A percentile compares a stretch with the other conserved stretches of the same genome.
Evolutionary conservation across 768 basidiomycete species (phyloP).

Genomic region (Tephrocybe sp.): DNA sequence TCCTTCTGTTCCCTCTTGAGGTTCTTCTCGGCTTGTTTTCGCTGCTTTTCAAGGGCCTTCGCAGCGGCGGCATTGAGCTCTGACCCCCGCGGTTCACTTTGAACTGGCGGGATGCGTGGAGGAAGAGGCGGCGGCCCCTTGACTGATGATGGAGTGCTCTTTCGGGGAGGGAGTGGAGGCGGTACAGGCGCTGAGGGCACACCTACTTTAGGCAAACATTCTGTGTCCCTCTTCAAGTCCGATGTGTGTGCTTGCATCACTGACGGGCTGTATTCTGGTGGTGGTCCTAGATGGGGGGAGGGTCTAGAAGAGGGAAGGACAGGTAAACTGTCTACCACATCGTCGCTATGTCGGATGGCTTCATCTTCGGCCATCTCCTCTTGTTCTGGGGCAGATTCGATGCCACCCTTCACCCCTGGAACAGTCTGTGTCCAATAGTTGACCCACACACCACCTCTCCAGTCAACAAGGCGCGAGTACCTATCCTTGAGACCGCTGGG

Average conservation of each 20-base stretch:
- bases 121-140: neutral
- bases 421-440: slow-evolving; percentile 61
- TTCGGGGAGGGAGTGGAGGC: neutral
- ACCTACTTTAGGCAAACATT: neutral
- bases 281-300: neutral
- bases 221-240: too few species aligned
- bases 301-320: neutral
- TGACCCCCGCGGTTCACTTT: slow-evolving; percentile 14
- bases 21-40: slow-evolving; percentile 19
- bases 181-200: neutral
- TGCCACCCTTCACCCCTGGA: slow-evolving; percentile 14
- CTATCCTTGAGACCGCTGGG: slow-evolving; percentile 47
- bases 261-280: neutral
- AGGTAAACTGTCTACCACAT: neutral
- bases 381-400: slow-evolving; percentile 5
- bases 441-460: slow-evolving; percentile 55
- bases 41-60: slow-evolving; percentile 21
- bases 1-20: slow-evolving; percentile 21
- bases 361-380: slow-evolving; percentile 16
- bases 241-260: too few species aligned
- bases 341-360: slow-evolving; percentile 23
- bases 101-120: slow-evolving; percentile 8
- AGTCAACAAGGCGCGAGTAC: slow-evolving; percentile 46
- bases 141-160: neutral
- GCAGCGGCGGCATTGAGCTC: slow-evolving; percentile 16